These are phyloP conservation scores for Penicillium italicum DNA, from an alignment of 2,329 filamentous ascomycete species.

Conservation along the genomic window DNA sequence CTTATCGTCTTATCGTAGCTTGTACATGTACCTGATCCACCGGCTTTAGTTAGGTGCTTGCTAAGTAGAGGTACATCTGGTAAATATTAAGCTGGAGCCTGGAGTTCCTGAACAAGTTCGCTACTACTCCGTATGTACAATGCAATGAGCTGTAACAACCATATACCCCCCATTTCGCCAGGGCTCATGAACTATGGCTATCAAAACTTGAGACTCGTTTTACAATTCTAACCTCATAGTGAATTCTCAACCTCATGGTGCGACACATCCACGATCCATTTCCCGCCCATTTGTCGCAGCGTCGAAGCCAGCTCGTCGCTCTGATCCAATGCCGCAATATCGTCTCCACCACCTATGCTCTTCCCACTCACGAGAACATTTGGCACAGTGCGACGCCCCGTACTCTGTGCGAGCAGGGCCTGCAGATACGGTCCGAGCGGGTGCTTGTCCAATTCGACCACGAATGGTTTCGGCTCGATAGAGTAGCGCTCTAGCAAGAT, in stretches of 20 bases:
- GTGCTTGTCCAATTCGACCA: constrained; percentile 87
- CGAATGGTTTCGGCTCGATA: constrained; percentile 75
- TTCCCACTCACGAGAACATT: constrained; percentile 86
- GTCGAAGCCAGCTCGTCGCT: constrained; percentile 66
- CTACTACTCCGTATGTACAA: constrained; percentile 5
- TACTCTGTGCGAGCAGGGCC: constrained; percentile 65
- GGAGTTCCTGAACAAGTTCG: not conserved
- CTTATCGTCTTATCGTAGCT: constrained; percentile 15
- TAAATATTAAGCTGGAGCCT: not conserved
- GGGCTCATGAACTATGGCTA: not conserved
- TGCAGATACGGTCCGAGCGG: constrained; percentile 71
- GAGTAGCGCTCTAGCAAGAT: constrained; percentile 80
- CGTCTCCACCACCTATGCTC: constrained; percentile 87
- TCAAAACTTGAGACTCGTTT: constrained; percentile 1
- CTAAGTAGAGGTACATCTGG: constrained; percentile 1
- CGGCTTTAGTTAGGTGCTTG: not conserved
- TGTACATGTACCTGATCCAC: constrained; percentile 4
- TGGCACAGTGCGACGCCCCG: constrained; percentile 80
- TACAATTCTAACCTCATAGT: constrained; percentile 5
- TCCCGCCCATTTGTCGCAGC: constrained; percentile 70
- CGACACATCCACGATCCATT: constrained; percentile 50
- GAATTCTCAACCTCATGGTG: constrained; percentile 16
- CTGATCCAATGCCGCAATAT: constrained; percentile 68
- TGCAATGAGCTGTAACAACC: not conserved
- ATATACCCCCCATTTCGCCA: not conserved